These are phyloP conservation scores for Tephrocybe sp. DNA, from an alignment of 768 basidiomycete species.

Conservation along the genomic window DNA sequence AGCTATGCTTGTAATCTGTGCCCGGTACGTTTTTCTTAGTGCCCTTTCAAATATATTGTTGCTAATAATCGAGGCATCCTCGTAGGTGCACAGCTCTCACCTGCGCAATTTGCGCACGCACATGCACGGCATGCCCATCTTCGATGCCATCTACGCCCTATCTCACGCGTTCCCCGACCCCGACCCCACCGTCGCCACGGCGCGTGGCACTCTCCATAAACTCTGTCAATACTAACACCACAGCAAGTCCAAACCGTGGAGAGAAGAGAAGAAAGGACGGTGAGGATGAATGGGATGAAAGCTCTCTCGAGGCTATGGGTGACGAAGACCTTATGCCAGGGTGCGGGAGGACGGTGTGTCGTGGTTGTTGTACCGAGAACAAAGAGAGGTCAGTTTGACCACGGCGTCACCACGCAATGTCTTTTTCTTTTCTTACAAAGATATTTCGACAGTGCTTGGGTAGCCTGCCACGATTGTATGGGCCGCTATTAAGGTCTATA, in stretches of 20 bases:
- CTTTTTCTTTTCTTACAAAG: not conserved
- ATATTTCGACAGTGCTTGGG: conserved; percentile 28
- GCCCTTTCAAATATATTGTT: not conserved
- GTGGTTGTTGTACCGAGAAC: conserved; percentile 44
- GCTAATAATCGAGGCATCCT: not conserved
- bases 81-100: conserved; percentile 37
- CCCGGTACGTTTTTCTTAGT: conserved; percentile 20
- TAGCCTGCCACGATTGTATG: conserved; percentile 37
- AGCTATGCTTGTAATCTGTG: conserved; percentile 22
- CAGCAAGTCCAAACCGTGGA: conserved; percentile 18
- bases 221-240: no score
- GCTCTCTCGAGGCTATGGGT: not conserved
- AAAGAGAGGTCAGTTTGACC: conserved; percentile 37
- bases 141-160: conserved; percentile 36
- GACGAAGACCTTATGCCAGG: conserved; percentile 27
- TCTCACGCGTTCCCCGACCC: conserved; percentile 37
- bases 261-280: conserved; percentile 14
- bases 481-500: conserved; percentile 12
- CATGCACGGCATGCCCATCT: conserved; percentile 35
- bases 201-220: conserved; percentile 20
- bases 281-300: conserved; percentile 15
- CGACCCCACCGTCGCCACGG: conserved; percentile 27
- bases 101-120: conserved; percentile 44
- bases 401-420: not conserved
- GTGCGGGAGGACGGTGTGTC: conserved; percentile 40